phyloP scores from a whole-genome alignment of 2,329 filamentous ascomycete genomes.

The Ceratocystiopsis minuta region DNA sequence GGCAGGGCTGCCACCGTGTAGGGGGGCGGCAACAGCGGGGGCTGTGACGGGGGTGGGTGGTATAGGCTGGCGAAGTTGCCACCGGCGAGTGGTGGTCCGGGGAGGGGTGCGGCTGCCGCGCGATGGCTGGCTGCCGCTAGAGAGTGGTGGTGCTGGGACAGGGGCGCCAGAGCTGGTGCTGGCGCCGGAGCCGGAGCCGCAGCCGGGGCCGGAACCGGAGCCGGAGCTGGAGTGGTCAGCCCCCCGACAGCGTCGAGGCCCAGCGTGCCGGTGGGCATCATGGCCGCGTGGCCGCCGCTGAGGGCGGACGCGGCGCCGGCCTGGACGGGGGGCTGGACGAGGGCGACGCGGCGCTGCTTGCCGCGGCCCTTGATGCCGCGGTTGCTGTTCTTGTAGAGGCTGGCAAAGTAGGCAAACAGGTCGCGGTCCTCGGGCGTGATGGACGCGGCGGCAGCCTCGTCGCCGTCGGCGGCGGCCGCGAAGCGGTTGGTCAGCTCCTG shows the following conservation, averaged over 20 bases:
- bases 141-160: slow-evolving; percentile 1
- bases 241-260: too few species aligned
- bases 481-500: slow-evolving; percentile 54
- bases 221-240: too few species aligned
- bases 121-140: slow-evolving; percentile 2
- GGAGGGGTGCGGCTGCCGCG: not conserved
- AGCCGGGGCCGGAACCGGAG: not conserved
- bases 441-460: slow-evolving; percentile 37
- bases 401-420: slow-evolving; percentile 64
- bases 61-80: not conserved
- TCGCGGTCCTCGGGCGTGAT: slow-evolving; percentile 38
- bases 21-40: not conserved
- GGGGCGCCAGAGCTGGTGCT: too few species aligned
- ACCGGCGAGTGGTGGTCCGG: too few species aligned
- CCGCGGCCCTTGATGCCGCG: slow-evolving; percentile 95
- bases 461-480: slow-evolving; percentile 39
- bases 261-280: too few species aligned
- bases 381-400: slow-evolving; percentile 93
- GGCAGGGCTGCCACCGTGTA: not conserved
- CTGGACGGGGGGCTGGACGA: slow-evolving; percentile 8
- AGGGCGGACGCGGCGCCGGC: not conserved
- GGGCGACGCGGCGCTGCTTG: slow-evolving; percentile 53
- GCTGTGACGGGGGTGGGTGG: not conserved
- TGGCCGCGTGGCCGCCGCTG: too few species aligned
- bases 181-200: not conserved